phyloP scores from a whole-genome alignment of 768 basidiomycete genomes.

The Collybia sordida region DNA sequence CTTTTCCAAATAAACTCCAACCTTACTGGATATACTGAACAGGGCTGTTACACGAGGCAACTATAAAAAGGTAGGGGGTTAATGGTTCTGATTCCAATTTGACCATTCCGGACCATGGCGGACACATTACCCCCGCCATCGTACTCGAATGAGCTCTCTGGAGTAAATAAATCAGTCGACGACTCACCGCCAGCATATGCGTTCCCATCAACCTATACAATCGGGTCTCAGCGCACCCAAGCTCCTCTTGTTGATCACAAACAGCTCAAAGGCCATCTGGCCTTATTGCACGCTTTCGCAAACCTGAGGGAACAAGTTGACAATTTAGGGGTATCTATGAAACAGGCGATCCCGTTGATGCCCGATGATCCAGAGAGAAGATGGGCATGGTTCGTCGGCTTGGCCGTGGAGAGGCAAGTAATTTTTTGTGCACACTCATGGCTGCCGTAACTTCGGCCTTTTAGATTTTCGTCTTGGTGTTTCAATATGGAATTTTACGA shows the following conservation, averaged over 20 bases:
- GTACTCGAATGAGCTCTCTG: too few relatives aligned
- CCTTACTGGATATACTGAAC: too few relatives aligned
- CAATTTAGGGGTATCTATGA: neutral
- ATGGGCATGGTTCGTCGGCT: neutral
- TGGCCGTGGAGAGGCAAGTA: neutral
- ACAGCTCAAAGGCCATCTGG: neutral
- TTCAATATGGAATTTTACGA: neutral
- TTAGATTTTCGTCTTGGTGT: neutral
- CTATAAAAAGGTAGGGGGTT: too few relatives aligned
- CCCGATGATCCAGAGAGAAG: neutral
- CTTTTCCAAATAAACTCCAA: too few relatives aligned
- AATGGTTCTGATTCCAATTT: too few relatives aligned
- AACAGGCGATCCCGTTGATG: neutral
- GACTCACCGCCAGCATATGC: constrained; percentile 4
- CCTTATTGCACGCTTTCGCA: neutral
- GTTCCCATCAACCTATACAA: constrained; percentile 3
- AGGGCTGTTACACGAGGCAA: too few relatives aligned
- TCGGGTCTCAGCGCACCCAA: neutral
- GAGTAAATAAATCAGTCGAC: too few relatives aligned
- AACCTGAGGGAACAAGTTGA: neutral
- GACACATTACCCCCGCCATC: too few relatives aligned
- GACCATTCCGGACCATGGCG: too few relatives aligned
- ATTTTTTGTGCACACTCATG: neutral
- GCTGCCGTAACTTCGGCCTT: neutral
- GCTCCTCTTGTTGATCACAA: neutral